These are phyloP conservation scores for Rhizopogon rudus DNA, from an alignment of 768 basidiomycete genomes.

Conservation along the genomic window DNA sequence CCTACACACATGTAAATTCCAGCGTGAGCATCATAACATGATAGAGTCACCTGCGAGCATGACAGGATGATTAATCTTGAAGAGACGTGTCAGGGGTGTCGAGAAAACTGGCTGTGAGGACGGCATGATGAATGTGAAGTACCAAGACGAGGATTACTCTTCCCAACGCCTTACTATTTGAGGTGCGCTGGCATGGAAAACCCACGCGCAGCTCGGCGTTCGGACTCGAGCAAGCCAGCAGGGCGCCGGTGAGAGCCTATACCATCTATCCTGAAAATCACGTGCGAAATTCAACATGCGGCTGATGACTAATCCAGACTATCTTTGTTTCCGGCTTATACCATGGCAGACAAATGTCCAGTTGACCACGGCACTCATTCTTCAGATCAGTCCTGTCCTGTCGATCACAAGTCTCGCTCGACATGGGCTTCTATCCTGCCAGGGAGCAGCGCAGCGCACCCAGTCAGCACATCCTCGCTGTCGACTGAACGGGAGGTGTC, in stretches of 20 bases:
- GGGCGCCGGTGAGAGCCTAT: background rate
- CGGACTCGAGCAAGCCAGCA: too few relatives aligned
- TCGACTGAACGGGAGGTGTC: conserved; percentile 77
- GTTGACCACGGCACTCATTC: conserved; percentile 36
- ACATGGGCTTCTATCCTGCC: conserved; percentile 35
- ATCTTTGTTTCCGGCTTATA: background rate
- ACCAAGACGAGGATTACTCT: background rate
- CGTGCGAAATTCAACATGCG: background rate
- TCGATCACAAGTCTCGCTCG: conserved; percentile 52
- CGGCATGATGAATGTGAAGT: conserved; percentile 43
- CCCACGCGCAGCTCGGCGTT: too few relatives aligned
- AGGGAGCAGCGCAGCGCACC: conserved; percentile 4
- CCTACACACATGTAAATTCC: conserved; percentile 10
- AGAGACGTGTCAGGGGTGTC: conserved; percentile 71
- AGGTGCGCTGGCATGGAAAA: too few relatives aligned
- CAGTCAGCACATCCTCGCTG: conserved; percentile 29
- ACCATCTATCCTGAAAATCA: background rate
- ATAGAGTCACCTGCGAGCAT: conserved; percentile 61
- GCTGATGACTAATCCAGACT: conserved; percentile 2
- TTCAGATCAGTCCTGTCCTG: conserved; percentile 48
- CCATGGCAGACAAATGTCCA: conserved; percentile 40
- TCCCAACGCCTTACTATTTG: too few relatives aligned
- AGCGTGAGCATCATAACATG: background rate
- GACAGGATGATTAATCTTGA: conserved; percentile 78
- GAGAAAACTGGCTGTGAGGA: conserved; percentile 60